Evolutionary conservation across 352 stramenopile genomes (phyloP).

Genomic region (Phytophthora lateralis): DNA sequence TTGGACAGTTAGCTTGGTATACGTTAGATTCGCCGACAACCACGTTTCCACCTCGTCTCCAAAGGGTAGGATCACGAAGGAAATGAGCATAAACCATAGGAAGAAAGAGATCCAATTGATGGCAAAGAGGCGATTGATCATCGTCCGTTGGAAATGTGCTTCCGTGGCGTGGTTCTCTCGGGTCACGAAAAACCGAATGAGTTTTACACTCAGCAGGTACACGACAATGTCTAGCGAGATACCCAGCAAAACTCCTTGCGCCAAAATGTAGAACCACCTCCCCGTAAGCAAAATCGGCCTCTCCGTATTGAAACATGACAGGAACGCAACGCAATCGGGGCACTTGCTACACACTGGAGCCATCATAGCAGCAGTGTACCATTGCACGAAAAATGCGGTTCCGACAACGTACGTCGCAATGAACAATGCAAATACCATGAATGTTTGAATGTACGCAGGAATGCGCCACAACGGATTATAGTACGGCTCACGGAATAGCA

Average conservation of each 20-base stretch:
- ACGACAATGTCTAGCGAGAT: slow-evolving; percentile 87
- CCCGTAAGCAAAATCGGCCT: slow-evolving; percentile 71
- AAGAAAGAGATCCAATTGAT: slow-evolving; percentile 93
- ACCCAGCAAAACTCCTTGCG: slow-evolving; percentile 81
- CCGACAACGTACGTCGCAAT: slow-evolving; percentile 79
- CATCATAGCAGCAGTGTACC: slow-evolving; percentile 89
- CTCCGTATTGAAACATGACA: slow-evolving; percentile 85
- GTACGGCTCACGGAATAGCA: slow-evolving; percentile 85
- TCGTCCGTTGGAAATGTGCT: slow-evolving; percentile 81
- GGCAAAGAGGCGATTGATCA: slow-evolving; percentile 85
- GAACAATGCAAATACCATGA: slow-evolving; percentile 81
- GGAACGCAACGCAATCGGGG: slow-evolving; percentile 67
- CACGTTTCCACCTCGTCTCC: slow-evolving; percentile 80
- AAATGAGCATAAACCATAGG: slow-evolving; percentile 89
- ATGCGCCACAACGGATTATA: slow-evolving; percentile 83
- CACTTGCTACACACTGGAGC: slow-evolving; percentile 81
- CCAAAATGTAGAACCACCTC: slow-evolving; percentile 86
- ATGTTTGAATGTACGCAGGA: slow-evolving; percentile 80
- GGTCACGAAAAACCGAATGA: slow-evolving; percentile 83
- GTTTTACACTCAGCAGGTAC: slow-evolving; percentile 83
- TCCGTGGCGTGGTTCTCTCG: slow-evolving; percentile 86
- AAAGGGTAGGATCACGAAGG: slow-evolving; percentile 89
- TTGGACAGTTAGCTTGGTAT: slow-evolving; percentile 80
- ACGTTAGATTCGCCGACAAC: slow-evolving; percentile 78
- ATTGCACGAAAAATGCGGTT: slow-evolving; percentile 88